phyloP scores from a whole-genome alignment of 108 stramenopile genomes.

The Nitzschia sp. region DNA sequence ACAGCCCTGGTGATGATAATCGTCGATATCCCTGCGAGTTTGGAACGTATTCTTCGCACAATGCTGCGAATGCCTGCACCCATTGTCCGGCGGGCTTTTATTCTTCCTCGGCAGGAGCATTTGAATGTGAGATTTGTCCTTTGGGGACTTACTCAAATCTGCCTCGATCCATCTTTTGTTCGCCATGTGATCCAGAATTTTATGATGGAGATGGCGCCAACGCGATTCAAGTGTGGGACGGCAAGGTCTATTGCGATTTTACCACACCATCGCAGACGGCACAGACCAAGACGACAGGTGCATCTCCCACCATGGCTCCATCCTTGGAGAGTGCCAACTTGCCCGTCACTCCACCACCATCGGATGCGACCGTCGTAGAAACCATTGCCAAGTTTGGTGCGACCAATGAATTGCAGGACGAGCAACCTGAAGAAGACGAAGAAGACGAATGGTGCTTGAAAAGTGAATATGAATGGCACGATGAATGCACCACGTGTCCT shows the following conservation, averaged over 20 bases:
- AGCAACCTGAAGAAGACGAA: background rate
- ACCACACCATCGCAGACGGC: background rate
- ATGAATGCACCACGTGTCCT: conserved; percentile 26
- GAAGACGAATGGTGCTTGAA: background rate
- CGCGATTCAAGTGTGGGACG: conserved; percentile 15
- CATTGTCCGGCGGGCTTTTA: conserved; percentile 25
- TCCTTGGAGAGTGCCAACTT: background rate
- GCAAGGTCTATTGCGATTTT: conserved; percentile 18
- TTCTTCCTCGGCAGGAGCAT: background rate
- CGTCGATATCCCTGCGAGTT: conserved; percentile 6
- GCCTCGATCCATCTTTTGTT: conserved; percentile 28
- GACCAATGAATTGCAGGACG: background rate
- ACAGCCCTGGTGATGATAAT: conserved; percentile 21
- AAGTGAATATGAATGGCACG: conserved; percentile 25
- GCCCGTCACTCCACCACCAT: background rate
- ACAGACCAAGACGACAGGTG: background rate
- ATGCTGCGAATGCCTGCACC: background rate
- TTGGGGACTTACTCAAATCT: conserved; percentile 15
- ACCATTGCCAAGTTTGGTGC: background rate
- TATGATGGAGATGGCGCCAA: conserved; percentile 32
- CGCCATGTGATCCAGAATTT: conserved; percentile 18
- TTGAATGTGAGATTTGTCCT: conserved; percentile 24
- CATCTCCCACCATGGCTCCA: conserved; percentile 11
- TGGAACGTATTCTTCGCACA: conserved; percentile 11
- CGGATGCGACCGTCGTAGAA: background rate